These are phyloP conservation scores for Paracoccidioides brasiliensis DNA, from an alignment of 2,329 filamentous ascomycete species.

Conservation along the genomic window DNA sequence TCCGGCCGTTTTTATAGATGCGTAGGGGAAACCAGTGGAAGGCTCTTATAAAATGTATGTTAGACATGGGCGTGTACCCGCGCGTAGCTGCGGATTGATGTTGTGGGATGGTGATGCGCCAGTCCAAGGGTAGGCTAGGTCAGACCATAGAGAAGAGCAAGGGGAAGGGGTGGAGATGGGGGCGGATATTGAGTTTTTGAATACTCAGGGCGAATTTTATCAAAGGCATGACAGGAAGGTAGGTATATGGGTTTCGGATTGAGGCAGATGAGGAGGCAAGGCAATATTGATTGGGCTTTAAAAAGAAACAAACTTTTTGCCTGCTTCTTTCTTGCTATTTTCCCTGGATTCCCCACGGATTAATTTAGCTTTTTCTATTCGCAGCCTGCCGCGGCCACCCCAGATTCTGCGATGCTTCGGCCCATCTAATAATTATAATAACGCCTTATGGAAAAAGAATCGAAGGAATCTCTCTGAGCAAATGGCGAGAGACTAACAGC, in stretches of 20 bases:
- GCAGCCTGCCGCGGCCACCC: too few relatives aligned
- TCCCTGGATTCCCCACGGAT: too few relatives aligned
- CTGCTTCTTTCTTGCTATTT: too few relatives aligned
- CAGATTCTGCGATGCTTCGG: too few relatives aligned
- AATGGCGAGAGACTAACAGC: too few relatives aligned
- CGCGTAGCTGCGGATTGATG: constrained; percentile 18
- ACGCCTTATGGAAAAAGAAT: too few relatives aligned
- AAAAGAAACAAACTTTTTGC: too few relatives aligned
- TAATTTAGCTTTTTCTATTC: too few relatives aligned
- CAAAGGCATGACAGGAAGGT: not conserved
- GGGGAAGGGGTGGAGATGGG: constrained; percentile 9
- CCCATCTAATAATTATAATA: too few relatives aligned
- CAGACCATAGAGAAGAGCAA: constrained; percentile 11
- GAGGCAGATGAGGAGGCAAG: not conserved
- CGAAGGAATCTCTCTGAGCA: too few relatives aligned
- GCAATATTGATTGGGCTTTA: too few relatives aligned
- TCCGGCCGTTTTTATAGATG: constrained; percentile 27
- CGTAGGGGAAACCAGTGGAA: not conserved
- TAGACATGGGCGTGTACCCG: not conserved
- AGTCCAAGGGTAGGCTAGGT: constrained; percentile 12
- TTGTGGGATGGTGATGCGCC: constrained; percentile 16
- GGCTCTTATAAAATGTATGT: constrained; percentile 4
- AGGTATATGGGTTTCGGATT: not conserved
- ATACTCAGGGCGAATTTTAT: constrained; percentile 13
- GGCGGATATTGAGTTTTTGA: constrained; percentile 19